A percentile compares a stretch with the other conserved stretches of the same genome.
Evolutionary conservation across 129 eudicot genomes (phyloP).

Genomic region (Tagetes patula): DNA sequence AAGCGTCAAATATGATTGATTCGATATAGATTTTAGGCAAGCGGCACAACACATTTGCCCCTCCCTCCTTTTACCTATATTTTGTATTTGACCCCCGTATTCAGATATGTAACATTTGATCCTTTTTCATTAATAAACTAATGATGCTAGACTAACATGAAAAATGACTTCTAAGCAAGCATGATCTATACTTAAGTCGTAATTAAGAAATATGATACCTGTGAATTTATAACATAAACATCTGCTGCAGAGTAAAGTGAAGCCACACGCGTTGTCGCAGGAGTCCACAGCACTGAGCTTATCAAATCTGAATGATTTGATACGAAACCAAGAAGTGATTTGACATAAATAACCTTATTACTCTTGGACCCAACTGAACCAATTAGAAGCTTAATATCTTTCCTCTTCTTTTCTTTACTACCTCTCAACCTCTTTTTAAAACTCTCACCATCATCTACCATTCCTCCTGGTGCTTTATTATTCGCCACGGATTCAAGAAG

Average conservation of each 20-base stretch:
- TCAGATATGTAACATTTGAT: neutral
- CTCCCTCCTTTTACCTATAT: neutral
- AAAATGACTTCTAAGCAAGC: constrained; percentile 1
- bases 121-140: neutral
- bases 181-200: constrained; percentile 6
- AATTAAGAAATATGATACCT: constrained; percentile 43
- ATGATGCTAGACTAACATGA: neutral
- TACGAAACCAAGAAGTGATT: constrained; percentile 53
- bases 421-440: constrained; percentile 42
- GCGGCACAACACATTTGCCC: neutral
- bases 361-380: constrained; percentile 98
- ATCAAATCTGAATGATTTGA: constrained; percentile 61
- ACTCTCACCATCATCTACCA: constrained; percentile 44
- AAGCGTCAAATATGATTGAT: neutral
- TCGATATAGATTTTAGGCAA: neutral
- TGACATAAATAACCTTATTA: constrained; percentile 81
- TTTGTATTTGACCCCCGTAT: neutral
- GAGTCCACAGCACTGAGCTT: constrained; percentile 84
- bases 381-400: constrained; percentile 66
- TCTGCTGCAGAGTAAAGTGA: constrained; percentile 95
- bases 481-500: constrained; percentile 72
- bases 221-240: constrained; percentile 88
- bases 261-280: constrained; percentile 94
- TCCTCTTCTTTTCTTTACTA: constrained; percentile 32
- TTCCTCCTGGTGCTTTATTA: constrained; percentile 31